Percentiles rank a stretch among this genome's conserved stretches.
These are phyloP conservation scores for Camelina sativa DNA, from an alignment of 345 rosid species.

Conservation along the genomic window DNA sequence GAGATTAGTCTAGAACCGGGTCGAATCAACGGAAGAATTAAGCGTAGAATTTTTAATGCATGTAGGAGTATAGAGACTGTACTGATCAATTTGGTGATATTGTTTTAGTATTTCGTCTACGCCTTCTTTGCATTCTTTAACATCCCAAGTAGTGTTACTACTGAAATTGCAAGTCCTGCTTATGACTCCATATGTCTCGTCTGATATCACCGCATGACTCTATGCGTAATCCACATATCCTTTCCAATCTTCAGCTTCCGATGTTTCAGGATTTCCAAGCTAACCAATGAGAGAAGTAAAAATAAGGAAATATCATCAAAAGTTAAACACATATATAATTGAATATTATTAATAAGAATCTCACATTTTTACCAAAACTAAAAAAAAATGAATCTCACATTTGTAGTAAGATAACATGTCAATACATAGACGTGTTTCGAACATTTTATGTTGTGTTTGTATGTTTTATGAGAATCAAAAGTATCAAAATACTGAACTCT, in stretches of 20 bases:
- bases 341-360: neutral
- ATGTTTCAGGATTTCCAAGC: constrained; percentile 95
- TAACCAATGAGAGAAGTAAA: constrained; percentile 25
- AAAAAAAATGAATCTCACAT: neutral
- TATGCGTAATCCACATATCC: constrained; percentile 84
- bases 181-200: constrained; percentile 72
- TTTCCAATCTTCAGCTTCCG: constrained; percentile 75
- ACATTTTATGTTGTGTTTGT: neutral
- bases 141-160: constrained; percentile 66
- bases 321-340: neutral
- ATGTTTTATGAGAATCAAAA: constrained; percentile 11
- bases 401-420: neutral
- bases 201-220: constrained; percentile 93
- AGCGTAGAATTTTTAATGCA: constrained; percentile 43
- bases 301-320: neutral
- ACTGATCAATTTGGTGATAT: constrained; percentile 74
- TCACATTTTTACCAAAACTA: too few relatives aligned
- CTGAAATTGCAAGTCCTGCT: constrained; percentile 59
- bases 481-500: constrained; percentile 73
- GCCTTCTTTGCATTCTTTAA: constrained; percentile 53
- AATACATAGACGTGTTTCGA: neutral
- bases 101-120: constrained; percentile 69
- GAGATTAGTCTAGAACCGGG: constrained; percentile 47
- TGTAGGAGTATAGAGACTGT: constrained; percentile 76
- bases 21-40: constrained; percentile 22